These are phyloP conservation scores for Boechera divaricarpa DNA, from an alignment of 345 rosid genomes.

Conservation along the genomic window DNA sequence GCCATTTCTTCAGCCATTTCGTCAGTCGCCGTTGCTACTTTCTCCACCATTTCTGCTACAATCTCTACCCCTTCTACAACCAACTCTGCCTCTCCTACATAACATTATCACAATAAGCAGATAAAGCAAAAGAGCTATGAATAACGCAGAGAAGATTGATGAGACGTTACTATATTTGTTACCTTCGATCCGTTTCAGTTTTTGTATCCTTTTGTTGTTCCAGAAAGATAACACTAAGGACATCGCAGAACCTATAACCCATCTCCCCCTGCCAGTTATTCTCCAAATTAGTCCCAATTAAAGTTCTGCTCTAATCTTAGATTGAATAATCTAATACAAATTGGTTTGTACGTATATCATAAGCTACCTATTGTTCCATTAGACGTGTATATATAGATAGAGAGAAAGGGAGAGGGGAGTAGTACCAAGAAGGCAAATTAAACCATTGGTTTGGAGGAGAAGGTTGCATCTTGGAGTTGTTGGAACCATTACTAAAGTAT, in stretches of 20 bases:
- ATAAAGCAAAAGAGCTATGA: background rate
- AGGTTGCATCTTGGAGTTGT: slow-evolving; percentile 29
- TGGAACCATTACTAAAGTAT: slow-evolving; percentile 20
- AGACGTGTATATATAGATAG: background rate
- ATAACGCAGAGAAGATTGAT: background rate
- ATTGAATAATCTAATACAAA: background rate
- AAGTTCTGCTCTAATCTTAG: background rate
- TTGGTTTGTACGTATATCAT: background rate
- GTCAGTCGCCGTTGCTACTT: slow-evolving; percentile 47
- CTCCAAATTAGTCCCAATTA: background rate
- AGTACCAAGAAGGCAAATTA: slow-evolving; percentile 50
- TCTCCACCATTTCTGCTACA: slow-evolving; percentile 58
- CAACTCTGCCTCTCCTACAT: slow-evolving; percentile 55
- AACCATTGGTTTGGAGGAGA: slow-evolving; percentile 42
- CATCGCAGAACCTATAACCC: slow-evolving; percentile 60
- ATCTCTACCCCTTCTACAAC: slow-evolving; percentile 53
- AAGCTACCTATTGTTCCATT: background rate
- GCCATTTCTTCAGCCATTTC: slow-evolving; percentile 52
- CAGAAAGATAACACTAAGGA: slow-evolving; percentile 58
- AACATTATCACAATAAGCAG: background rate
- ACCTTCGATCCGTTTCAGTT: slow-evolving; percentile 64
- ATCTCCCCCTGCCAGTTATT: slow-evolving; percentile 61
- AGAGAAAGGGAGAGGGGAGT: background rate
- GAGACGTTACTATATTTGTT: background rate
- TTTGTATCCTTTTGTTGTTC: slow-evolving; percentile 53